phyloP scores from a whole-genome alignment of 176 grass and related monocot species.

The Ensete glaucum region DNA sequence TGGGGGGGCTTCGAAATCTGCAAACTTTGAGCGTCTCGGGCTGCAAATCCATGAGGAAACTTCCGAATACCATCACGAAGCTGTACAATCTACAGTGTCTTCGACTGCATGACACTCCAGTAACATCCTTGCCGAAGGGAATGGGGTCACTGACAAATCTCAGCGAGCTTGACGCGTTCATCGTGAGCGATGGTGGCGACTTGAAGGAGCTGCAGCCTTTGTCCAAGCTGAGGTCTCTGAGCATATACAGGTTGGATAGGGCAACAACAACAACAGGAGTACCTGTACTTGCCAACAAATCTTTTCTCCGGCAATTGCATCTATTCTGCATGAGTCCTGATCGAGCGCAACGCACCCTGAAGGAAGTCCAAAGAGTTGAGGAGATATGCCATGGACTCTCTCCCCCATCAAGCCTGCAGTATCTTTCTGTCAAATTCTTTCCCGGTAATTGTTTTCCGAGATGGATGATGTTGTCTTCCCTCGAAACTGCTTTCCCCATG shows the following conservation, averaged over 20 bases:
- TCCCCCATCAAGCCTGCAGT: no score
- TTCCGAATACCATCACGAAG: constrained; percentile 50
- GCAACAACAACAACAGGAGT: constrained; percentile 28
- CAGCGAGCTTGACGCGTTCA: constrained; percentile 53
- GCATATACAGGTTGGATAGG: constrained; percentile 48
- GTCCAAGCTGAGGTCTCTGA: constrained; percentile 59
- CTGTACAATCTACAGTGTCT: constrained; percentile 57
- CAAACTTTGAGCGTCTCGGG: constrained; percentile 54
- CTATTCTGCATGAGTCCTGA: no score
- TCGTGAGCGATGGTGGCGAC: constrained; percentile 53
- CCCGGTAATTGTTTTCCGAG: no score
- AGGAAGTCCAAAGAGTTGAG: no score
- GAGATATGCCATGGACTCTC: no score
- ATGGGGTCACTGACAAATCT: constrained; percentile 50
- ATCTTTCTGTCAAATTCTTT: no score
- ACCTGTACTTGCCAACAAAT: no score
- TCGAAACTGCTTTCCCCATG: background rate
- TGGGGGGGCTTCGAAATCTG: constrained; percentile 58
- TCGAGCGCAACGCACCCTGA: no score
- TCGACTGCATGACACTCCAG: constrained; percentile 37
- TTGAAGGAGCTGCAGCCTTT: constrained; percentile 49
- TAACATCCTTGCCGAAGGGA: constrained; percentile 56
- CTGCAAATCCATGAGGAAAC: constrained; percentile 41
- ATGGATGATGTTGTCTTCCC: no score
- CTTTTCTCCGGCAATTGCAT: no score